Evolutionary conservation across 1,284 basidiomycete genomes (phyloP).

Genomic region (Ceratobasidium sp.): DNA sequence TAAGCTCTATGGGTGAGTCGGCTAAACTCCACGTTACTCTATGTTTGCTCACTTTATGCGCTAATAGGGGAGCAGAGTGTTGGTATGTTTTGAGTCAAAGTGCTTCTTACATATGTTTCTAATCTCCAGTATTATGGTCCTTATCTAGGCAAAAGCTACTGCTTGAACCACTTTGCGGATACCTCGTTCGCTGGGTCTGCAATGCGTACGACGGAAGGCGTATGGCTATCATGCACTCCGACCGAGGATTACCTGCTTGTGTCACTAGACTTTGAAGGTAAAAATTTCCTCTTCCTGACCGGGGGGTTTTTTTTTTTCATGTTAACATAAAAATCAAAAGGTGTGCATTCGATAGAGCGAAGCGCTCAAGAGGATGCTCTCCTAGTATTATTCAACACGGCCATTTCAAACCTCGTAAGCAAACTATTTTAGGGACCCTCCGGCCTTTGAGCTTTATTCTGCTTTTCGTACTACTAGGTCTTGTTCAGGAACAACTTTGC

Average conservation of each 20-base stretch:
- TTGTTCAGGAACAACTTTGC: slow-evolving; percentile 62
- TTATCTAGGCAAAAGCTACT: slow-evolving; percentile 58
- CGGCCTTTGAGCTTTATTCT: slow-evolving; percentile 17
- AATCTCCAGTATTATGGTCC: not conserved
- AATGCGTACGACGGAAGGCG: slow-evolving; percentile 70
- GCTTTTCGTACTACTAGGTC: slow-evolving; percentile 55
- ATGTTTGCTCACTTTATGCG: slow-evolving; percentile 50
- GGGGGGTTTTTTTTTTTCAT: not conserved
- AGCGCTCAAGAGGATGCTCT: slow-evolving; percentile 73
- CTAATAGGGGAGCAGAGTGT: slow-evolving; percentile 70
- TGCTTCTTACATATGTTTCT: not conserved
- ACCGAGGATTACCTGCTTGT: slow-evolving; percentile 70
- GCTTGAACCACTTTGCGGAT: slow-evolving; percentile 73
- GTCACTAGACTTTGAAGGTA: slow-evolving; percentile 75
- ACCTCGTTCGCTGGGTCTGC: slow-evolving; percentile 77
- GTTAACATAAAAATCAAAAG: slow-evolving; percentile 55
- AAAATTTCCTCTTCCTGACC: not conserved
- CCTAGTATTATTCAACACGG: slow-evolving; percentile 74
- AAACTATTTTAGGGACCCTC: not conserved
- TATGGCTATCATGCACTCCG: slow-evolving; percentile 67
- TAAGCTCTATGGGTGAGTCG: slow-evolving; percentile 74
- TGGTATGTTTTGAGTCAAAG: slow-evolving; percentile 60
- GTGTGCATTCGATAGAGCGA: slow-evolving; percentile 74
- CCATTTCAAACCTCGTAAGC: slow-evolving; percentile 68
- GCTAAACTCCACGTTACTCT: slow-evolving; percentile 62